These are phyloP conservation scores for Staphylotrichum tortipilum DNA, from an alignment of 495 filamentous ascomycete genomes.

Conservation along the genomic window DNA sequence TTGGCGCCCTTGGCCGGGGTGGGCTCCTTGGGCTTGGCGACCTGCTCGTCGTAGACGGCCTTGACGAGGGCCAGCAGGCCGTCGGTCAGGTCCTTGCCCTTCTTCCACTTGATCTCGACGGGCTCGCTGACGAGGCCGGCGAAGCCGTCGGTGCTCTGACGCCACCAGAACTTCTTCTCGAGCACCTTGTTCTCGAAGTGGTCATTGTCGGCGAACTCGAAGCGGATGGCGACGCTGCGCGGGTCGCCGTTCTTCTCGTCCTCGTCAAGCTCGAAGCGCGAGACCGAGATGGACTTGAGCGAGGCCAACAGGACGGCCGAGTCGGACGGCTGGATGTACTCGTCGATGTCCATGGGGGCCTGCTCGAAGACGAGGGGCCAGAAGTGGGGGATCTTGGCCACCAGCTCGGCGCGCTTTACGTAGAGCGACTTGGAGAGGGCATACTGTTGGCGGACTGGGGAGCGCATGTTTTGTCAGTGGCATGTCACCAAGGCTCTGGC, in stretches of 20 bases:
- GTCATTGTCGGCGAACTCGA: constrained; percentile 59
- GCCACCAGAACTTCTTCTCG: constrained; percentile 85
- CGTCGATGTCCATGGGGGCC: constrained; percentile 72
- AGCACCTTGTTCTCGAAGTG: constrained; percentile 65
- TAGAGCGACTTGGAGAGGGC: constrained; percentile 52
- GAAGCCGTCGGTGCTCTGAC: constrained; percentile 55
- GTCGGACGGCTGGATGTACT: constrained; percentile 72
- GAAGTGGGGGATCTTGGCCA: constrained; percentile 68
- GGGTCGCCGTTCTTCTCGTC: constrained; percentile 50
- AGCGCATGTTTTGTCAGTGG: not conserved
- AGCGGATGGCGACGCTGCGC: constrained; percentile 52
- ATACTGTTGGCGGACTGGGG: constrained; percentile 50
- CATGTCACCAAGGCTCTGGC: not conserved
- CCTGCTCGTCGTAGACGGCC: constrained; percentile 59
- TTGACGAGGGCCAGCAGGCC: constrained; percentile 66
- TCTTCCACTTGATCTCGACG: constrained; percentile 81
- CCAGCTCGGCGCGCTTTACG: constrained; percentile 57
- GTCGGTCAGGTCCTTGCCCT: constrained; percentile 69
- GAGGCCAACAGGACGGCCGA: constrained; percentile 53
- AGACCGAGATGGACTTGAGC: constrained; percentile 56
- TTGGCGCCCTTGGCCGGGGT: constrained; percentile 40
- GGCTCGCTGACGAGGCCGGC: constrained; percentile 74
- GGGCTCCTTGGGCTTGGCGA: constrained; percentile 31
- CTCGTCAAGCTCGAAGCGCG: constrained; percentile 63
- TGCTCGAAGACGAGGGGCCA: constrained; percentile 83